Base-by-base conservation (phyloP, 2,329 filamentous ascomycete species). In the Colletotrichum musae region DNA sequence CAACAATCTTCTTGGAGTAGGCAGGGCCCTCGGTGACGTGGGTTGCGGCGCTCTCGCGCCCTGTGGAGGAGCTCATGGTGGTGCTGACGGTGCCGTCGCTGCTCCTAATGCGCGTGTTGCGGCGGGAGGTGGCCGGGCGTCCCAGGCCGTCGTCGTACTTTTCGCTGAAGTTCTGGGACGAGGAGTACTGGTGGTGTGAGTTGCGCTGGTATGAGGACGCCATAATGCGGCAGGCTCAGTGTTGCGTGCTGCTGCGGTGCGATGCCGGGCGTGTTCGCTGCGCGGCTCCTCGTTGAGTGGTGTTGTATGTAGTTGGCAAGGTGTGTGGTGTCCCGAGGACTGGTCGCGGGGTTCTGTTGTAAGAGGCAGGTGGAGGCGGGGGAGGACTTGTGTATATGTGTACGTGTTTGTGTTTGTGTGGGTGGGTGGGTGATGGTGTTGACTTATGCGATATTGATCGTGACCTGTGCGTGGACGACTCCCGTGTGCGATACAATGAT, bases 1-100 rank as follows among this genome's bases (percentile, higher is more conserved):
- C 96, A 52, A 99, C 96, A 79, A 99, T 96, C 88, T 99, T 99
- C 87, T 99, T 99, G 74, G 95, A 98, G 84, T 96, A 98, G 66
- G 94, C 89, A 4, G 95, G 95, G 26, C 93, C 94, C 79, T 97
- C 94, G 58, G 95, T 98, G 82, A 95, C 89, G 80, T 94, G 91
- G 61, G 95, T 98, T 70, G 88, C 91, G 69, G 93, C 89, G 56
- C 93, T 95, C 80, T 95, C 91, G 77, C 91, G 88, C 75, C 92
- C 92, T 58, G 90, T 92, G 60, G 91, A 92, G 72, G 88, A 87
- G 82, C 93, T 95, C 83, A 91, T 91, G 80, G 91, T 91, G 73
- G 94, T 97, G 87, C 93, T 95, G 80, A 94, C 92, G 72, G 94
- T 97, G 78, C 94, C 94, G 82, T 97, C 94, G 85, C 94, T 97